These are phyloP conservation scores for Saccharomyces pastorianus DNA, from an alignment of 1,139 yeast species.

Conservation along the genomic window DNA sequence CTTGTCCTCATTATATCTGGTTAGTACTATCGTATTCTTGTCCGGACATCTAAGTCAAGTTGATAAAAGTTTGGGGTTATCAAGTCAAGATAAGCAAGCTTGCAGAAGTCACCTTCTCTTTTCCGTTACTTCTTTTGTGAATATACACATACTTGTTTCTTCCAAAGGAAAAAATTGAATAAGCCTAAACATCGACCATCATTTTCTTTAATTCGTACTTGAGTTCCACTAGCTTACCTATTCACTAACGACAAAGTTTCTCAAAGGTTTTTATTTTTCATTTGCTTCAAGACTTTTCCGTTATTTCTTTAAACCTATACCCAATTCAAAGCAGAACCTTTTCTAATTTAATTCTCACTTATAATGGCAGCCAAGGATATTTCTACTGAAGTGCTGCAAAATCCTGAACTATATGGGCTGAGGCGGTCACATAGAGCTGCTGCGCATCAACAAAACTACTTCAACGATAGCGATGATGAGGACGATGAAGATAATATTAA, in stretches of 20 bases:
- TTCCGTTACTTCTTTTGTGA: background rate
- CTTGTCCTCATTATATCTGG: background rate
- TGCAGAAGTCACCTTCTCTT: background rate
- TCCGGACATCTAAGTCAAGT: background rate
- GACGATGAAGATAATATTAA: constrained; percentile 25
- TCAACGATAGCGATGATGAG: constrained; percentile 32
- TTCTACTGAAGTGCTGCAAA: constrained; percentile 36
- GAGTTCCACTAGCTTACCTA: background rate
- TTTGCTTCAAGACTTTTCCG: background rate
- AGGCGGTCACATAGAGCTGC: constrained; percentile 75
- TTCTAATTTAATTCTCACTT: constrained; percentile 4
- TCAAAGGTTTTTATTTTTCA: background rate
- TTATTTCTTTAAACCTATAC: background rate
- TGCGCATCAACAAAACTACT: constrained; percentile 38
- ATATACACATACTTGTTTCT: background rate
- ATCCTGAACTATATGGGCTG: constrained; percentile 89
- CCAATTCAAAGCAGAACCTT: background rate
- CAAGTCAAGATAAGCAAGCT: background rate
- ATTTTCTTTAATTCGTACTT: background rate
- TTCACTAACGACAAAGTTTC: background rate
- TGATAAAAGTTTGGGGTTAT: background rate
- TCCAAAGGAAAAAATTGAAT: background rate
- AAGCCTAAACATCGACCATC: background rate
- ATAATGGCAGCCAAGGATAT: constrained; percentile 20
- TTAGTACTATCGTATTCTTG: background rate